Percentiles rank a stretch among this genome's conserved stretches.
phyloP scores from a whole-genome alignment of 768 basidiomycete species.

The Wakefieldia striispora region DNA sequence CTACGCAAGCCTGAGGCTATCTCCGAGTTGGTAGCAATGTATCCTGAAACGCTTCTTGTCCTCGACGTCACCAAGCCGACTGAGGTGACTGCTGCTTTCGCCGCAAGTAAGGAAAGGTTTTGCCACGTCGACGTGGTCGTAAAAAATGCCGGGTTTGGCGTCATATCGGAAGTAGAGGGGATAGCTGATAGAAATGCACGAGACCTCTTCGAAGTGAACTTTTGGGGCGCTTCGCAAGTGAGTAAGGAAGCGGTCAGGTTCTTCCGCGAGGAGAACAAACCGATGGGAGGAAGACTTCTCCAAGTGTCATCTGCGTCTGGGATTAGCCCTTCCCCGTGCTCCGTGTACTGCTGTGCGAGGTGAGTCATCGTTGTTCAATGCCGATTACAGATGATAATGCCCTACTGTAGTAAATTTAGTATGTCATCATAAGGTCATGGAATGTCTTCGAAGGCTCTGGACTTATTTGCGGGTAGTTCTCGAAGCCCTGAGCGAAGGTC shows the following conservation, averaged over 20 bases:
- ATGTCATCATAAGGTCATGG: no score
- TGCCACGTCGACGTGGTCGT: conserved; percentile 24
- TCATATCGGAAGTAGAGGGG: conserved; percentile 36
- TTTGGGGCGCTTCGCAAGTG: conserved; percentile 44
- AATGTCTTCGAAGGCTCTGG: no score
- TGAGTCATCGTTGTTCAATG: no score
- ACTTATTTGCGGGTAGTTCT: no score
- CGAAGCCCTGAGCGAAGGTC: no score
- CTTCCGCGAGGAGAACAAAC: conserved; percentile 24
- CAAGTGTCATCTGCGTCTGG: no score
- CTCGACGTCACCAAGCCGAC: conserved; percentile 37
- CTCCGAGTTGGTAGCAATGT: conserved; percentile 22
- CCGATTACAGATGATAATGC: no score
- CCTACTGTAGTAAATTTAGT: no score
- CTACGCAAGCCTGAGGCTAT: conserved; percentile 37
- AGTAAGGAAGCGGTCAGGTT: conserved; percentile 31
- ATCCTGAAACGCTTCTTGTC: conserved; percentile 33
- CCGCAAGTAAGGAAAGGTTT: conserved; percentile 25
- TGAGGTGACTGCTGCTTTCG: conserved; percentile 36
- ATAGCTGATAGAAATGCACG: conserved; percentile 35
- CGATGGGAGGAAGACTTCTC: no score
- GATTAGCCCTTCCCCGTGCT: no score
- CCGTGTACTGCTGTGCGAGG: no score
- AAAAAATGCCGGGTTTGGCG: conserved; percentile 1
- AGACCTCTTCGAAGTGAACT: conserved; percentile 39